Evolutionary conservation across 768 basidiomycete genomes (phyloP), one percentile per base, ranked within the genome.

Genomic region (Lanmaoa rubissima): DNA sequence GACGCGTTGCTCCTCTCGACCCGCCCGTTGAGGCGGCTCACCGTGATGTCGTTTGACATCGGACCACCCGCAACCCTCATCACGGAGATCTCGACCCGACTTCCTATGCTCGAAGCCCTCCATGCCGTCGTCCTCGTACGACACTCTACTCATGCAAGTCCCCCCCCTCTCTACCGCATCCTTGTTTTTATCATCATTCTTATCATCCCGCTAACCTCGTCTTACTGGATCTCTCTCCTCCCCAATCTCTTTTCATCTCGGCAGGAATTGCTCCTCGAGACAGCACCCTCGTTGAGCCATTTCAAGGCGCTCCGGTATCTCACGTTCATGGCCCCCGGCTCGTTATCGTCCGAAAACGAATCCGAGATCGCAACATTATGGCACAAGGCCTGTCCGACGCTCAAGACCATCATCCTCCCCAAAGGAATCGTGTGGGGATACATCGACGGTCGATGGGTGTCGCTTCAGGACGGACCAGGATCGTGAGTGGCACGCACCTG

Each of bases 391-490:
- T 87, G 86, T 67, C 82, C 83, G 4, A 83, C 84, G 0, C 73
- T 87, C 32, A 75, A 75, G 55, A 86, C 86, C 0, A 83, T 88
- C 51, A 86, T 88, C 16, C 69, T 88, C 0, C 85, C 86, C 1
- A 76, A 77, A 55, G 86, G 86, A 2, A 70, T 78, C 51, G 79
- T 86, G 9, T 88, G 86, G 86, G 85, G 84, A 51, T 60, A 52
- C 62, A 55, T 49, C 42, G 61, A 64, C 17, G 68, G 62, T 1
- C 61, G 52, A 35, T 71, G 70, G 70, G 50, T 61, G 28, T 66
- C 63, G 11, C 48, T 61, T 19, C 59, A 62, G 42, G 65, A 71
- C 44, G 41, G 19, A 21, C 48, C 51, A 40, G 28, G 28, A 28
- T 6, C 28, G 28, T 69, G 36, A 54, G 26, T 19, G 9, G 1